These are phyloP conservation scores for Tolypocladium tundrense DNA, from an alignment of 2,329 filamentous ascomycete genomes.

Conservation along the genomic window DNA sequence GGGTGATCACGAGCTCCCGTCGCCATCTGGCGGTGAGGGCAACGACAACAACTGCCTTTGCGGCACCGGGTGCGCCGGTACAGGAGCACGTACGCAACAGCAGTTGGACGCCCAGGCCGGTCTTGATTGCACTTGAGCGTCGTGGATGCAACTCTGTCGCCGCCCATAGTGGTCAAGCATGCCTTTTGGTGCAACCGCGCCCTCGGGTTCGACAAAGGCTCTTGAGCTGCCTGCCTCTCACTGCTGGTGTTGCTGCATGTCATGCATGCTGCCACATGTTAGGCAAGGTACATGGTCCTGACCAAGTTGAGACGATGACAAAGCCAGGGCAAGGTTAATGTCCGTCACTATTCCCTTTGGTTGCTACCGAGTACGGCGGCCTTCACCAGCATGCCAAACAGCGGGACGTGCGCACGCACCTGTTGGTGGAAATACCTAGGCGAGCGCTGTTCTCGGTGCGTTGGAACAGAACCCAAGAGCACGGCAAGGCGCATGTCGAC, in stretches of 20 bases:
- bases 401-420: neutral
- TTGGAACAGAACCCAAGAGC: neutral
- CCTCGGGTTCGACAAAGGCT: slow-evolving; percentile 3
- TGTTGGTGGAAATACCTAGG: neutral
- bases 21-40: neutral
- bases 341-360: neutral
- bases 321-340: neutral
- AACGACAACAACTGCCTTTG: neutral
- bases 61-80: neutral
- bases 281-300: neutral
- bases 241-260: slow-evolving; percentile 8
- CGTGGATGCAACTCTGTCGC: slow-evolving; percentile 2
- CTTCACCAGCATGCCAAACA: neutral
- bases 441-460: neutral
- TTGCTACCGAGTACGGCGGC: neutral
- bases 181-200: slow-evolving; percentile 5
- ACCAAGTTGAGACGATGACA: neutral
- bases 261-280: slow-evolving; percentile 11
- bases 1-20: neutral
- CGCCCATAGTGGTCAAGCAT: neutral
- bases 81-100: neutral
- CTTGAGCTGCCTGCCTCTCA: neutral
- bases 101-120: neutral
- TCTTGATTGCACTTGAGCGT: neutral
- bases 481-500: neutral